Evolutionary conservation across 1,284 basidiomycete species (phyloP).

Genomic region (Cryptococcus jaspeensis): DNA sequence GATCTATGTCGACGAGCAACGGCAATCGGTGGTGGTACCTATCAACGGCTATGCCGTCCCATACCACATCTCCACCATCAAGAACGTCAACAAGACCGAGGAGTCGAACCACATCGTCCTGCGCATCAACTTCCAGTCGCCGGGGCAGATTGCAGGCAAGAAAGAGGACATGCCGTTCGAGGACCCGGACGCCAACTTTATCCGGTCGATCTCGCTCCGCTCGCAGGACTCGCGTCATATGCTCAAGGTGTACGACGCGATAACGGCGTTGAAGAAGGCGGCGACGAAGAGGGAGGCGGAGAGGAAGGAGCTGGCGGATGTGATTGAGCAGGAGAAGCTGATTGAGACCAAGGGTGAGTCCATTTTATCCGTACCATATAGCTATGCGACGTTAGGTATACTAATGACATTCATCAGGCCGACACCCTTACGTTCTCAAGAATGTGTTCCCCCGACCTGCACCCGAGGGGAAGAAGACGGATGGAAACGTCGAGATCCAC

Average conservation of each 20-base stretch:
- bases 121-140: constrained; percentile 97
- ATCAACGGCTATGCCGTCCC: constrained; percentile 95
- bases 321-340: constrained; percentile 89
- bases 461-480: constrained; percentile 53
- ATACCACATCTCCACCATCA: constrained; percentile 98
- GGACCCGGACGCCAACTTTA: constrained; percentile 93
- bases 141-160: constrained; percentile 94
- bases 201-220: constrained; percentile 92
- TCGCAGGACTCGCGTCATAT: constrained; percentile 87
- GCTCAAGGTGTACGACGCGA: constrained; percentile 83
- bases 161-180: constrained; percentile 99
- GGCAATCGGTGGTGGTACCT: constrained; percentile 85
- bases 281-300: constrained; percentile 97
- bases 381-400: not conserved
- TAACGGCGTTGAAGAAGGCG: constrained; percentile 93
- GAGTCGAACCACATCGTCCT: constrained; percentile 94
- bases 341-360: constrained; percentile 72
- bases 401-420: constrained; percentile 33
- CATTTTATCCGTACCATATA: not conserved
- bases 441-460: constrained; percentile 94
- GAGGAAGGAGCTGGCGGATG: constrained; percentile 96
- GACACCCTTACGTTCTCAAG: constrained; percentile 76
- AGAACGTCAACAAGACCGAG: constrained; percentile 96
- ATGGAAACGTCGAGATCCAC: constrained; percentile 96
- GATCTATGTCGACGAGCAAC: constrained; percentile 89